Percentiles rank a stretch among this genome's conserved stretches.
phyloP scores from a whole-genome alignment of 2,329 filamentous ascomycete genomes.

The Aspergillus sp. region DNA sequence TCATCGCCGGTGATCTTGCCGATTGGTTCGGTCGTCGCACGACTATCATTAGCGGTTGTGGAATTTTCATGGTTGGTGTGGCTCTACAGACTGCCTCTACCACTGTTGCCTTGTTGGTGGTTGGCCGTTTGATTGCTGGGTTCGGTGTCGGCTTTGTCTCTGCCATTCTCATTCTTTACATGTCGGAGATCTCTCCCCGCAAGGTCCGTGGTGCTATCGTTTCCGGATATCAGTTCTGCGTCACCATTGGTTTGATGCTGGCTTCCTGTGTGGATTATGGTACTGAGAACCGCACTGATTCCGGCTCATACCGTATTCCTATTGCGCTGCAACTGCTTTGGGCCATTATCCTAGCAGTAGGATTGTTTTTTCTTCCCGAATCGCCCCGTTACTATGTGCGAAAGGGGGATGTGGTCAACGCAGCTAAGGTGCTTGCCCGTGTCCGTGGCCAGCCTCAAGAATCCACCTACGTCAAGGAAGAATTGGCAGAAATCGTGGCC shows the following conservation, averaged over 20 bases:
- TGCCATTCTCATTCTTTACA: constrained; percentile 79
- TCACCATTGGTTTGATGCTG: constrained; percentile 75
- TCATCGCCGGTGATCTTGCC: constrained; percentile 74
- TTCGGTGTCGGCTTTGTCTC: constrained; percentile 79
- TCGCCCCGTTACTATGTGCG: constrained; percentile 85
- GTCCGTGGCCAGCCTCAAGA: constrained; percentile 73
- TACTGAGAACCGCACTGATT: constrained; percentile 62
- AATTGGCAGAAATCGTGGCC: constrained; percentile 82
- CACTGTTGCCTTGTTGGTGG: constrained; percentile 63
- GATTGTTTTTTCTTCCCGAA: constrained; percentile 76
- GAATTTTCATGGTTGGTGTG: constrained; percentile 68
- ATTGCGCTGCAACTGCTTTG: constrained; percentile 78
- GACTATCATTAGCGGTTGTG: constrained; percentile 70
- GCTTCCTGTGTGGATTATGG: constrained; percentile 73
- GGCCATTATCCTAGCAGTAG: constrained; percentile 71
- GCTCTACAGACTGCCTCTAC: constrained; percentile 62
- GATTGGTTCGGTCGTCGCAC: constrained; percentile 66
- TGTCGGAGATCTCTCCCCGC: constrained; percentile 74
- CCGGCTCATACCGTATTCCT: constrained; percentile 74
- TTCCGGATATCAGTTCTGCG: constrained; percentile 80
- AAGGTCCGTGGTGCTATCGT: constrained; percentile 78
- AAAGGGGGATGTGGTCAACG: constrained; percentile 67
- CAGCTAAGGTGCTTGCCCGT: constrained; percentile 61
- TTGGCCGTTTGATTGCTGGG: constrained; percentile 73
- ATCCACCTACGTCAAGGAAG: constrained; percentile 73